These are phyloP conservation scores for Thelonectria olida DNA, from an alignment of 2,329 filamentous ascomycete species.

Conservation along the genomic window DNA sequence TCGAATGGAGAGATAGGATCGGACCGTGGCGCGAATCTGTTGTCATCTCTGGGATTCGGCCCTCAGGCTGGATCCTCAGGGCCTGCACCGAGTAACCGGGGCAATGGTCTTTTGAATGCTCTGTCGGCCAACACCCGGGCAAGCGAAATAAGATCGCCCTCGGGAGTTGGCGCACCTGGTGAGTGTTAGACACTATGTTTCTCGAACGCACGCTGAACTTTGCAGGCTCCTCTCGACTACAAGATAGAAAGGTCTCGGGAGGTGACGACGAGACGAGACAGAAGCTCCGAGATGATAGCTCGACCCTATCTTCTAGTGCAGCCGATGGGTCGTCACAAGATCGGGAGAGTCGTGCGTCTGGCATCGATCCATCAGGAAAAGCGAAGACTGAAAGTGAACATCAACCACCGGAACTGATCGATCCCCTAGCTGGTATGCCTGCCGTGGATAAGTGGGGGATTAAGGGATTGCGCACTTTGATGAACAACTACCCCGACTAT, in stretches of 20 bases:
- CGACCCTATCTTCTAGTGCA: slow-evolving; percentile 42
- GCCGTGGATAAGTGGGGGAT: slow-evolving; percentile 71
- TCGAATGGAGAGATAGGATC: slow-evolving; percentile 66
- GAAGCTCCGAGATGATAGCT: slow-evolving; percentile 58
- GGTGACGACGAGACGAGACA: slow-evolving; percentile 57
- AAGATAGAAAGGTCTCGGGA: slow-evolving; percentile 53
- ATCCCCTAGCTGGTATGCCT: slow-evolving; percentile 70
- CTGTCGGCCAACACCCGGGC: slow-evolving; percentile 67
- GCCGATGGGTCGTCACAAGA: slow-evolving; percentile 46
- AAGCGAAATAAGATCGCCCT: slow-evolving; percentile 59
- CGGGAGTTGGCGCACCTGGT: slow-evolving; percentile 52
- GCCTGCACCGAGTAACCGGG: slow-evolving; percentile 54
- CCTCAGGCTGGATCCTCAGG: slow-evolving; percentile 52
- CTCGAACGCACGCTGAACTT: slow-evolving; percentile 33
- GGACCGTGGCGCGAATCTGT: slow-evolving; percentile 61
- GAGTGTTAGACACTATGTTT: slow-evolving; percentile 13
- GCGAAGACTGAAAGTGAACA: slow-evolving; percentile 54
- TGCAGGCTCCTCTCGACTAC: slow-evolving; percentile 49
- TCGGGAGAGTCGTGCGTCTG: slow-evolving; percentile 52
- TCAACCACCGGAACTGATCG: slow-evolving; percentile 55
- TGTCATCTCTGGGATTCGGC: slow-evolving; percentile 64
- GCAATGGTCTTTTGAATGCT: slow-evolving; percentile 71
- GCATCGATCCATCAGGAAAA: slow-evolving; percentile 54
- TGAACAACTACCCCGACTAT: slow-evolving; percentile 72
- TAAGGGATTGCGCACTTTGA: slow-evolving; percentile 70